Evolutionary conservation across 345 rosid genomes (phyloP).

Genomic region (Barbarea vulgaris): DNA sequence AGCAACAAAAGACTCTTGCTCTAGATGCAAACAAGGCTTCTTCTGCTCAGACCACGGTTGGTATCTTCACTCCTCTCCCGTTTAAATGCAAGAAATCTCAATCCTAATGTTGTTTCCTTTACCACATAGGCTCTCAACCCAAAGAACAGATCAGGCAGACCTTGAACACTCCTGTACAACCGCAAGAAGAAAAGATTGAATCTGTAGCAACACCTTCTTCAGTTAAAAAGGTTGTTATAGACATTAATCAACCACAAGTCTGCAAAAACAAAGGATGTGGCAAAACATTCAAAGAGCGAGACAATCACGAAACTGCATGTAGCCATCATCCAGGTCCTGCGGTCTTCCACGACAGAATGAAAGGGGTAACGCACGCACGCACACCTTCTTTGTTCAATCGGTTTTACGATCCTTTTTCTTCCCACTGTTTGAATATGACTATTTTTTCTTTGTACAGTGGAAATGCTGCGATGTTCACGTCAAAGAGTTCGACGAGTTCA

Average conservation of each 20-base stretch:
- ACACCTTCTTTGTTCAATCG: not conserved
- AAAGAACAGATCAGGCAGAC: conserved; percentile 39
- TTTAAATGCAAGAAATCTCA: not conserved
- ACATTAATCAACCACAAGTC: conserved; percentile 71
- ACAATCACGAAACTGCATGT: conserved; percentile 82
- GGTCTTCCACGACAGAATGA: conserved; percentile 81
- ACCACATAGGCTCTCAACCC: conserved; percentile 62
- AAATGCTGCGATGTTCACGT: conserved; percentile 88
- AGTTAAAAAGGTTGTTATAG: conserved; percentile 52
- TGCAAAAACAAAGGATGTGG: conserved; percentile 92
- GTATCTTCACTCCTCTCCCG: conserved; percentile 43
- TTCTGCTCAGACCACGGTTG: conserved; percentile 97
- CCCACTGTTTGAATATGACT: not conserved
- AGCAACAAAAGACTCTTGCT: conserved; percentile 65
- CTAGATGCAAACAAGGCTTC: conserved; percentile 92
- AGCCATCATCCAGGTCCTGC: conserved; percentile 95
- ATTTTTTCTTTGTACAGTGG: conserved; percentile 63
- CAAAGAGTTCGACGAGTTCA: conserved; percentile 94
- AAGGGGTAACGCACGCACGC: conserved; percentile 55
- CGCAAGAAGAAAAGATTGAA: conserved; percentile 30
- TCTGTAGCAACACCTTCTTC: conserved; percentile 41
- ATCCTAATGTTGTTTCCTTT: not conserved
- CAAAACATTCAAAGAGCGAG: conserved; percentile 77
- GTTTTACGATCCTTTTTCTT: not conserved
- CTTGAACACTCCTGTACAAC: conserved; percentile 11